Evolutionary conservation across 495 filamentous ascomycete species (phyloP).

Genomic region (Aspergillus kassunensis): DNA sequence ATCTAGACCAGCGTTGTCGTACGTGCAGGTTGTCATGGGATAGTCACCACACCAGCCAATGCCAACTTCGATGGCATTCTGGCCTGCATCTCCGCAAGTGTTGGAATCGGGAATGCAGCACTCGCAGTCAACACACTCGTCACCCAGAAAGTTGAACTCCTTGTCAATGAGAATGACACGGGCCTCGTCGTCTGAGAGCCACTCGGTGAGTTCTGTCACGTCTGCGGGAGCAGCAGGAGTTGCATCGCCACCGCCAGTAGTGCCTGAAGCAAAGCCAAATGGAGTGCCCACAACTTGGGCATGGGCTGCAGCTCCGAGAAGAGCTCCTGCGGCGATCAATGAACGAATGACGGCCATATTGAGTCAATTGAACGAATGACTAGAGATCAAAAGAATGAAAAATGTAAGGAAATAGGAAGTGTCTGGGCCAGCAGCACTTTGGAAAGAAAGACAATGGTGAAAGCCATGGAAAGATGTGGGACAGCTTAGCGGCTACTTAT

Average conservation of each 20-base stretch:
- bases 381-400: conserved; percentile 1
- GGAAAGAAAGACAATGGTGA: conserved; percentile 9
- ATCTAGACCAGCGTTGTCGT: conserved; percentile 35
- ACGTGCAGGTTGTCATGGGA: conserved; percentile 24
- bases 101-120: conserved; percentile 29
- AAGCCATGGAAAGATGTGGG: too few species aligned
- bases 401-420: conserved; percentile 11
- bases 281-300: conserved; percentile 36
- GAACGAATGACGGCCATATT: conserved; percentile 21
- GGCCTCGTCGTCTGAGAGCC: conserved; percentile 35
- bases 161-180: conserved; percentile 48
- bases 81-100: conserved; percentile 23
- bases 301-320: conserved; percentile 19
- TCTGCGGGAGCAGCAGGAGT: conserved; percentile 39
- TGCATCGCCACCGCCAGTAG: conserved; percentile 48
- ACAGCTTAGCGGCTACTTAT: too few species aligned
- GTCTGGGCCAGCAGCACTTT: conserved; percentile 19
- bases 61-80: conserved; percentile 26
- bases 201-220: conserved; percentile 31
- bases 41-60: conserved; percentile 31
- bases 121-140: conserved; percentile 34
- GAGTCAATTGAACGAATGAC: not conserved
- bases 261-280: conserved; percentile 44
- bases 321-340: conserved; percentile 18
- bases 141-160: conserved; percentile 44